These are phyloP conservation scores for Penicillium sp. DNA, from an alignment of 2,329 filamentous ascomycete species.

Conservation along the genomic window DNA sequence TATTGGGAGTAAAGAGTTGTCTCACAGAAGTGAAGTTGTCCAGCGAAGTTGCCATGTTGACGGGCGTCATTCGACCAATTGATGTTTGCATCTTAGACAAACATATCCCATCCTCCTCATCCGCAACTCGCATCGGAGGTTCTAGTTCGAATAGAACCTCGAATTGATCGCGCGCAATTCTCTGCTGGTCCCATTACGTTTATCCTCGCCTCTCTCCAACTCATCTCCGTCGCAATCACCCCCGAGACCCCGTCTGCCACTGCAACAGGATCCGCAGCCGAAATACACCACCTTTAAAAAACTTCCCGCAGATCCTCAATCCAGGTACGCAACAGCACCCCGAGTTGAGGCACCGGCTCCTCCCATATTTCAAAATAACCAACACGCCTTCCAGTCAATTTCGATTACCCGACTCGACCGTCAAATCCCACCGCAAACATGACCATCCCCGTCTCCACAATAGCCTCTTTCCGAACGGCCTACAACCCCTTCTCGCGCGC, in stretches of 20 bases:
- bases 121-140: slow-evolving; percentile 10
- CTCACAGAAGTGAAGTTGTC: slow-evolving; percentile 10
- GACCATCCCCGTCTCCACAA: slow-evolving; percentile 43
- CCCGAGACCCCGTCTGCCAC: neutral
- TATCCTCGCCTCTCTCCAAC: neutral
- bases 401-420: neutral
- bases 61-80: slow-evolving; percentile 18
- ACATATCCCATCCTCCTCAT: slow-evolving; percentile 22
- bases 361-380: neutral
- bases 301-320: slow-evolving; percentile 7
- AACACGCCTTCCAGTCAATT: neutral
- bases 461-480: slow-evolving; percentile 75
- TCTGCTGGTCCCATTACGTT: neutral
- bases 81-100: slow-evolving; percentile 35
- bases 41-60: slow-evolving; percentile 31
- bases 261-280: neutral
- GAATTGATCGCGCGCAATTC: slow-evolving; percentile 8
- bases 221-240: neutral
- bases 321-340: slow-evolving; percentile 8
- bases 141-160: slow-evolving; percentile 1
- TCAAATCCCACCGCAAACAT: slow-evolving; percentile 23
- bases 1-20: neutral
- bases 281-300: slow-evolving; percentile 11
- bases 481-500: slow-evolving; percentile 89
- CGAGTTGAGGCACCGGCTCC: neutral